Conservation (phyloP, 176 grass and related monocot genomes). For the Chrysopogon serrulatus region DNA sequence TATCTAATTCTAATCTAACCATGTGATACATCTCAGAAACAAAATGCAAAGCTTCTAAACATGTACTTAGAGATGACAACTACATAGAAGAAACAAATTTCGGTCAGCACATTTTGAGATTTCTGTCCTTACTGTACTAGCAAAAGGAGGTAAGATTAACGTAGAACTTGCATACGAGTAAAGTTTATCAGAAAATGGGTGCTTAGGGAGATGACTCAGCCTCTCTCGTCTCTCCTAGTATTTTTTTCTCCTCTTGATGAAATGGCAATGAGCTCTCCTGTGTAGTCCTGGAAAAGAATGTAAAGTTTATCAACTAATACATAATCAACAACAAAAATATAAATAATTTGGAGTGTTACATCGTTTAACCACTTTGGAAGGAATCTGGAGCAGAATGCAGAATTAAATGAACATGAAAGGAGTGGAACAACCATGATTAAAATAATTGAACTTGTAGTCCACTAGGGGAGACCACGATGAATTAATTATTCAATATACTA, state of each 20-base stretch:
- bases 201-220: neutral
- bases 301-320: neutral
- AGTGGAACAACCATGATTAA: constrained; percentile 37
- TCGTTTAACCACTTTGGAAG: constrained; percentile 18
- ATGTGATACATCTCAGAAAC: neutral
- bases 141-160: constrained; percentile 2
- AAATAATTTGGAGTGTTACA: constrained; percentile 10
- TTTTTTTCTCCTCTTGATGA: neutral
- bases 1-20: constrained; percentile 11
- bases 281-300: neutral
- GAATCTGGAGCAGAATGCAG: constrained; percentile 24
- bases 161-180: constrained; percentile 15
- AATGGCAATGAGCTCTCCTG: neutral
- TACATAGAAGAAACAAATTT: neutral
- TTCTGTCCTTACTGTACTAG: neutral
- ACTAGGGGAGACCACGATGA: constrained; percentile 61
- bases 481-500: constrained; percentile 59
- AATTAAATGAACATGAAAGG: constrained; percentile 27
- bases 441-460: constrained; percentile 58
- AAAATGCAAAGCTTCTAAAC: constrained; percentile 2
- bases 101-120: neutral
- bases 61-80: neutral
- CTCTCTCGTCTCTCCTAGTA: neutral
- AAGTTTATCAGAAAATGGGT: neutral
- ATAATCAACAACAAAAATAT: neutral